Conservation (phyloP, 441 rosid genomes). For the Adansonia madagascariensis region DNA sequence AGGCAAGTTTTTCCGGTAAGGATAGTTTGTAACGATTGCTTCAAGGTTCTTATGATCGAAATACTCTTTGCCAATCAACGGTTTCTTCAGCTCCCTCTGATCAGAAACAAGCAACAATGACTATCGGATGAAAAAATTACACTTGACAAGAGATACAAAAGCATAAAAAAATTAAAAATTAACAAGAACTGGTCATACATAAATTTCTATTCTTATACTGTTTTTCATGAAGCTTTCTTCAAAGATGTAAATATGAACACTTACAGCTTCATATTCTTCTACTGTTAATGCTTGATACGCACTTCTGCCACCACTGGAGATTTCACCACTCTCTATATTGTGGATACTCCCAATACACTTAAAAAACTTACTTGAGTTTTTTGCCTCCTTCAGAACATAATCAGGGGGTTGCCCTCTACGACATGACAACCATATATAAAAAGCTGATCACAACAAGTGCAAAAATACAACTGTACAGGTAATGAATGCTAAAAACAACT, state of each 20-base stretch:
- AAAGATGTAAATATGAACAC: constrained; percentile 40
- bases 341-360: constrained; percentile 86
- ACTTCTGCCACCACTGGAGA: constrained; percentile 61
- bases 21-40: constrained; percentile 85
- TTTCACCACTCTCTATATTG: constrained; percentile 62
- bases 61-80: constrained; percentile 92
- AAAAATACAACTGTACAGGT: constrained; percentile 15
- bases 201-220: constrained; percentile 7
- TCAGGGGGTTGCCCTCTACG: constrained; percentile 97
- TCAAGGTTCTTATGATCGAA: constrained; percentile 93
- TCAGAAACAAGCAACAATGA: constrained; percentile 34
- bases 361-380: constrained; percentile 84
- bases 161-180: neutral
- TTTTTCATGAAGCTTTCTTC: neutral
- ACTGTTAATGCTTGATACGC: constrained; percentile 77
- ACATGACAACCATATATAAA: constrained; percentile 40
- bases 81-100: constrained; percentile 93
- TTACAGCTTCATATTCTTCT: constrained; percentile 96
- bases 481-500: constrained; percentile 16
- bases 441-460: constrained; percentile 28
- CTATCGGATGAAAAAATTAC: constrained; percentile 27
- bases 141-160: constrained; percentile 17
- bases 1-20: constrained; percentile 78
- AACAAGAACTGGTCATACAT: neutral
- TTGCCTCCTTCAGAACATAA: constrained; percentile 91